Conservation (phyloP, 2,329 filamentous ascomycete species). For the Pestalotiopsis sp. region DNA sequence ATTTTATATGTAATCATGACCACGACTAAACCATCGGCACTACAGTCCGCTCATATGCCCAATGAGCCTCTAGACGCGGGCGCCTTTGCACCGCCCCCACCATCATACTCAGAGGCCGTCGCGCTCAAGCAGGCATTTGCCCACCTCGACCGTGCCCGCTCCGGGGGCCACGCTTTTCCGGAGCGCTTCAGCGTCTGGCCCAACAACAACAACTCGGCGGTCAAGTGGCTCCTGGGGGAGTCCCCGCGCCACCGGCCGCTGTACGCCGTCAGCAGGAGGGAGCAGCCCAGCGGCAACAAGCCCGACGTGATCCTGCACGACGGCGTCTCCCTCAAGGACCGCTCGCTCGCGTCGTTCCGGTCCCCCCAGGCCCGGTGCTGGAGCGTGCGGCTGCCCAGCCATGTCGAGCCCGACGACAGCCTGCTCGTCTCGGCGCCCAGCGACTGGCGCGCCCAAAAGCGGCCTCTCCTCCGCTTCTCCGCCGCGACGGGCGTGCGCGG, state of each 20-base stretch:
- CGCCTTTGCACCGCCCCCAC: neutral
- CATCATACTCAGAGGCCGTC: constrained; percentile 1
- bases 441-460: constrained; percentile 8
- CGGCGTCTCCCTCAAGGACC: constrained; percentile 5
- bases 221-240: constrained; percentile 1
- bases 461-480: constrained; percentile 4
- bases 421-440: constrained; percentile 3
- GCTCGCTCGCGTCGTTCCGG: constrained; percentile 6
- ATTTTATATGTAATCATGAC: neutral
- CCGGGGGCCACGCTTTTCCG: neutral
- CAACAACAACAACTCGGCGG: neutral
- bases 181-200: constrained; percentile 3
- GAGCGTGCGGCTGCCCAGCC: constrained; percentile 6
- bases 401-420: constrained; percentile 1
- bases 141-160: neutral
- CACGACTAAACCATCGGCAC: neutral
- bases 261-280: constrained; percentile 8
- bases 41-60: neutral
- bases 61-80: neutral
- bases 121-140: neutral
- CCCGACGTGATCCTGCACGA: constrained; percentile 9
- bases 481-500: neutral
- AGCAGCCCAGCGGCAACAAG: constrained; percentile 9
- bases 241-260: neutral
- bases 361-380: neutral